Evolutionary conservation across 495 filamentous ascomycete genomes (phyloP), one percentile per base, ranked within the genome.

Genomic region (Rhypophila decipiens): DNA sequence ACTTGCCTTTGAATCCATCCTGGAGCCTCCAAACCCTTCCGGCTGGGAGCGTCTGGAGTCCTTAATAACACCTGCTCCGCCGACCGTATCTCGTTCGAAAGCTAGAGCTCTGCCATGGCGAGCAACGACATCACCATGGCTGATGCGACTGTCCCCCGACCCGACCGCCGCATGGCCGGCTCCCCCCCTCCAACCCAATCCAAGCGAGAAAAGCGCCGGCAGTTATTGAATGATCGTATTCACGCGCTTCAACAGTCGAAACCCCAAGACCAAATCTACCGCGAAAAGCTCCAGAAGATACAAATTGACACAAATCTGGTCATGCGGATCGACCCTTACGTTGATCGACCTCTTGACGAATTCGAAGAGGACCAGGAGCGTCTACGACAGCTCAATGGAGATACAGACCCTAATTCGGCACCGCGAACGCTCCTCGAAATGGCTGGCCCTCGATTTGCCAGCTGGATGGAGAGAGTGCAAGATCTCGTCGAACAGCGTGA

Each of bases 241-340:
- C 71, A 75, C 17, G 76, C 83, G 38, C 78, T 96, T 53, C 79
- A 81, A 50, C 90, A 95, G 69, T 76, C 78, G 46, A 81, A 85
- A 45, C 87, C 95, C 59, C 81, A 86, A 42, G 88, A 95, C 59
- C 70, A 74, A 37, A 78, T 90, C 55, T 98, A 94, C 67, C 85
- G 89, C 43, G 85, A 91, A 55, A 88, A 96, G 63, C 76, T 97
- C 4, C 82, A 89, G 49, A 84, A 85, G 39, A 76, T 96, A 3
- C 91, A 96, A 63, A 82, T 85, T 47, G 94, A 97, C 60, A 89
- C 94, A 61, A 86, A 79, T 42, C 78, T 95, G 8, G 86, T 97
- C 58, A 80, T 86, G 55, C 80, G 82, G 53, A 85, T 91, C 36
- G 82, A 95, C 54, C 85, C 86, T 0, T 94, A 93, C 52, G 69